Base-by-base conservation (phyloP, 495 filamentous ascomycete species). In the Xylaria castorea region DNA sequence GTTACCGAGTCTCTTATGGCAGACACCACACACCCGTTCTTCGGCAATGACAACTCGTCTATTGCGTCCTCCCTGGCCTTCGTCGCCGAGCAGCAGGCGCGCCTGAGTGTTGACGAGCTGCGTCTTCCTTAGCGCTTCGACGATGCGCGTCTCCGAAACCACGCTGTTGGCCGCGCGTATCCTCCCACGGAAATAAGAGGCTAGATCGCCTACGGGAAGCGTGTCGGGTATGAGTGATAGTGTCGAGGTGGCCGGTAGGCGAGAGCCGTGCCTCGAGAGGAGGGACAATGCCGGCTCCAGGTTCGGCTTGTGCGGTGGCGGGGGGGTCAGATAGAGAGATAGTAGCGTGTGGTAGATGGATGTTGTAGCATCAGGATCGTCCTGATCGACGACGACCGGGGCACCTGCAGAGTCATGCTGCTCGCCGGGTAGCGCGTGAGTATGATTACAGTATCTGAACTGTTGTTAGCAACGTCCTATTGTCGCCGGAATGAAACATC, bases 341-440 rank as follows among this genome's bases (percentile, higher is more conserved):
- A 99, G 87, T 20, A 99, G 89, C 16, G 91, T 96, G 76, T 97
- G 89, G 80, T 97, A 97, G 76, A 98, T 97, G 50, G 93, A 92
- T 38, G 89, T 87, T 61, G 88, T 80, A 18, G 85, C 80, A 66
- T 90, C 89, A 58, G 84, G 76, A 53, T 91, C 88, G 9, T 85
- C 78, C 18, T 58, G 70, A 66, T 75, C 74, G 2, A 20, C 73
- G 2, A 27, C 61, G 7, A 62, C 62, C 5, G 71, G 48, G 14
- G 60, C 61, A 3, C 70, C 73, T 36, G 75, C 74, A 0, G 71
- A 77, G 61, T 78, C 76, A 42, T 72, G 66, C 44, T 73, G 70
- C 38, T 67, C 70, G 67, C 65, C 63, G 80, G 78, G 72, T 86
- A 87, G 78, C 88, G 85, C 58, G 82, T 97, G 92, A 62, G 93